Percentiles rank a stretch among this genome's conserved stretches.
Conservation (phyloP, 768 basidiomycete genomes). For the Suillus subalutaceus region DNA sequence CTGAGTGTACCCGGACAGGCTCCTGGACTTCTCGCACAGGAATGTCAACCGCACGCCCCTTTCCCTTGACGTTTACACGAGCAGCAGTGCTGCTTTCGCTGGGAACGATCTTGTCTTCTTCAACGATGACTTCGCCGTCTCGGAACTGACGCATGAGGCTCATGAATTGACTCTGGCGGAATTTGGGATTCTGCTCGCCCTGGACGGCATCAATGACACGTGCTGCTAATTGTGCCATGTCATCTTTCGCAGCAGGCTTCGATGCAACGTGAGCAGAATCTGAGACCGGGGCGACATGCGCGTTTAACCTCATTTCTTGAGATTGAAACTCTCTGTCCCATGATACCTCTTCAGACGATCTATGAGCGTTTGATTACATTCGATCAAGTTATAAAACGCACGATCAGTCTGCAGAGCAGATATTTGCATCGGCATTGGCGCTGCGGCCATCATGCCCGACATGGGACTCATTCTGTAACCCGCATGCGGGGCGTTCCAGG, state of each 20-base stretch:
- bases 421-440: slow-evolving; percentile 25
- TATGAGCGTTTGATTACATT: neutral
- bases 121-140: slow-evolving; percentile 76
- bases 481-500: slow-evolving; percentile 44
- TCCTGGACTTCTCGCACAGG: slow-evolving; percentile 8
- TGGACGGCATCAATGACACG: slow-evolving; percentile 75
- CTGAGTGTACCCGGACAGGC: slow-evolving; percentile 12
- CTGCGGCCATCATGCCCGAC: slow-evolving; percentile 30
- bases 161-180: slow-evolving; percentile 83
- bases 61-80: slow-evolving; percentile 58
- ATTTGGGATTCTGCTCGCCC: slow-evolving; percentile 80
- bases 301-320: slow-evolving; percentile 48
- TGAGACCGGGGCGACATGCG: slow-evolving; percentile 17
- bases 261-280: slow-evolving; percentile 8
- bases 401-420: slow-evolving; percentile 43
- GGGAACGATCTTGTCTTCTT: slow-evolving; percentile 77
- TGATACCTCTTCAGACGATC: slow-evolving; percentile 21
- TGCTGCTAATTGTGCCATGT: slow-evolving; percentile 81
- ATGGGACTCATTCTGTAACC: slow-evolving; percentile 44
- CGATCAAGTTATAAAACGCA: slow-evolving; percentile 30
- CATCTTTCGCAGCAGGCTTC: slow-evolving; percentile 44
- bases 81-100: slow-evolving; percentile 35
- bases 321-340: slow-evolving; percentile 73
- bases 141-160: slow-evolving; percentile 83
- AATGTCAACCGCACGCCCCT: slow-evolving; percentile 54